Evolutionary conservation across 1,284 basidiomycete species (phyloP), one percentile per base, ranked within the genome.

Genomic region (Boletus mariae): DNA sequence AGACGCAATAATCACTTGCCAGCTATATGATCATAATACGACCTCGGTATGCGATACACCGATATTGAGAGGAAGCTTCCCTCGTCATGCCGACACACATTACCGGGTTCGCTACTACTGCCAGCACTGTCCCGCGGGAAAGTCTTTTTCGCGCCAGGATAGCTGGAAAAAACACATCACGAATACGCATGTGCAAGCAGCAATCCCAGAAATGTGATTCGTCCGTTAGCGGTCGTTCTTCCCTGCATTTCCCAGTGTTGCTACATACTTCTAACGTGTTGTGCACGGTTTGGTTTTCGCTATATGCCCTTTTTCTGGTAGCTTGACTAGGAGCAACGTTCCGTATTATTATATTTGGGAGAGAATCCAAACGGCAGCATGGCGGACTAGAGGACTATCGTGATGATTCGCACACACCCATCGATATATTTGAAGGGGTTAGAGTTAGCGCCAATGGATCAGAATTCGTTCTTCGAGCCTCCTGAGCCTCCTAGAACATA

Each of bases 121-220:
- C 41, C 45, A 23, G 4, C 6, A 51, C 25, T 64, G 63, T 42
- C 31, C 23, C 3, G 0, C 10, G n/a, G 51, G 15, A 1, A 64
- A 41, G 44, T 47, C 53, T 5, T 64, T 69, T 48, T 64, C 63
- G 8, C 65, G 65, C 3, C n/a, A 38, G 37, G 63, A 64, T 32
- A 67, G 35, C 47, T 47, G 49, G 47, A 50, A 4, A 6, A 32
- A 35, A 1, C 65, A 64, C 34, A 15, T 66, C 15, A 54, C 4
- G 25, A 28, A 3, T 10, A 38, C 47, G 20, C 63, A 64, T 43
- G 0, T 13, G n/a, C 3, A 60, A 25, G 26, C 3, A 20, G 23
- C 8, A 6, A 31, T 17, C 25, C 11, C 4, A 1, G 20, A 7
- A 37, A 37, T 9, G n/a, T 46, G 28, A 49, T 37, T 29, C 8